phyloP scores from a whole-genome alignment of 352 stramenopile species.

The Globisporangium sylvaticum region DNA sequence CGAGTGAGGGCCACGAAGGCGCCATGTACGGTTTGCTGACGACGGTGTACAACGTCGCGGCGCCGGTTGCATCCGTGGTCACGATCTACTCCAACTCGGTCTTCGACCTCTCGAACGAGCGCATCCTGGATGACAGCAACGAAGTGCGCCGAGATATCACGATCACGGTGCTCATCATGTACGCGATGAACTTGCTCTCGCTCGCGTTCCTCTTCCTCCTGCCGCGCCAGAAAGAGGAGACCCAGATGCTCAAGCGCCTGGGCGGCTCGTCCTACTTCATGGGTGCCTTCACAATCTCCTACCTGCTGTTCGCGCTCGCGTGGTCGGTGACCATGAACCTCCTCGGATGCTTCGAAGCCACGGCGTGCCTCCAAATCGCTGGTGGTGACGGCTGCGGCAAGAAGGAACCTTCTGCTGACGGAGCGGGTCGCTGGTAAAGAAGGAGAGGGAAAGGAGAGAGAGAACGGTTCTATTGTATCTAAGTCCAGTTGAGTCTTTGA shows the following conservation, averaged over 20 bases:
- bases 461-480: not conserved
- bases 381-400: conserved; percentile 42
- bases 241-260: conserved; percentile 37
- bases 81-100: conserved; percentile 33
- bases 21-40: conserved; percentile 34
- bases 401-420: not conserved
- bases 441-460: not conserved
- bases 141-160: conserved; percentile 31
- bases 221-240: conserved; percentile 54
- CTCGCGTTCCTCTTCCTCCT: conserved; percentile 50
- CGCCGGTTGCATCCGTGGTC: conserved; percentile 30
- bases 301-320: conserved; percentile 40
- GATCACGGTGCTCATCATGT: conserved; percentile 33
- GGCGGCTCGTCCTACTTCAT: conserved; percentile 30
- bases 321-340: conserved; percentile 63
- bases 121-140: conserved; percentile 27
- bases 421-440: not conserved
- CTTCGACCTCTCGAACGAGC: conserved; percentile 29
- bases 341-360: conserved; percentile 49
- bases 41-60: conserved; percentile 31
- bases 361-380: conserved; percentile 50
- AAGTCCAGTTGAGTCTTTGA: no score
- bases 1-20: conserved; percentile 37
- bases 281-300: conserved; percentile 28
- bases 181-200: conserved; percentile 33